Evolutionary conservation across 1,139 yeast species (phyloP), one percentile per base, ranked within the genome.

Genomic region (Geotrichum carabidarum): DNA sequence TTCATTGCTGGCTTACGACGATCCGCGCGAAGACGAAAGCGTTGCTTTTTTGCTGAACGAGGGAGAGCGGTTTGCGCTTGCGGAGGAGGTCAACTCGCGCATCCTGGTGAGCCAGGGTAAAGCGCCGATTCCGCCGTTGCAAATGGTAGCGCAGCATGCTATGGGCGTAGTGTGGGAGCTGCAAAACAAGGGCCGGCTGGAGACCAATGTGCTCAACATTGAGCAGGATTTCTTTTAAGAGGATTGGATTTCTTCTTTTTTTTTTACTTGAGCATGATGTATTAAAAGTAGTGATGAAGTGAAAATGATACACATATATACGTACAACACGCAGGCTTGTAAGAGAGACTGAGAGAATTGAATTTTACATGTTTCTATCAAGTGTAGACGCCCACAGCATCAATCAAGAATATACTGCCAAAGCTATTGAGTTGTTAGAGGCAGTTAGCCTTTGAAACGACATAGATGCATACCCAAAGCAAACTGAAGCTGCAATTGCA

Each of bases 1-100:
- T 30, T 71, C 80, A 4, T 64, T 82, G 22, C 63, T 82, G 53
- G 83, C 84, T 2, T 82, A 77, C 59, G 75, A 75, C 9, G 72
- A 80, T 55, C 83, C 83, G 1, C 56, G 60, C 46, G 62, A 40
- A 68, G 70, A 8, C 62, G 62, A 30, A 71, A 71, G 51, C 32
- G 65, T 75, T 48, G 74, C 76, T n/a, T 66, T 69, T 44, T 60
- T 74, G 44, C 66, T 78, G 44, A 70, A 69, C 35, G 65, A 63
- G 15, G 65, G 66, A 6, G 75, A 74, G 47, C 66, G 75, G 18
- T 59, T 63, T 1, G 71, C 70, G 48, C 59, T 78, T 36, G 71
- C 75, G 30, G 80, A 78, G 57, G 74, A 73, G 48, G 63, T 79
- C 45, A 76, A 77, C 56, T 65, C 74, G 15, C 73, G 74, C 45